A percentile compares a stretch with the other conserved stretches of the same genome.
These are phyloP conservation scores for Ampelomyces quisqualis DNA, from an alignment of 2,329 filamentous ascomycete species.

Conservation along the genomic window DNA sequence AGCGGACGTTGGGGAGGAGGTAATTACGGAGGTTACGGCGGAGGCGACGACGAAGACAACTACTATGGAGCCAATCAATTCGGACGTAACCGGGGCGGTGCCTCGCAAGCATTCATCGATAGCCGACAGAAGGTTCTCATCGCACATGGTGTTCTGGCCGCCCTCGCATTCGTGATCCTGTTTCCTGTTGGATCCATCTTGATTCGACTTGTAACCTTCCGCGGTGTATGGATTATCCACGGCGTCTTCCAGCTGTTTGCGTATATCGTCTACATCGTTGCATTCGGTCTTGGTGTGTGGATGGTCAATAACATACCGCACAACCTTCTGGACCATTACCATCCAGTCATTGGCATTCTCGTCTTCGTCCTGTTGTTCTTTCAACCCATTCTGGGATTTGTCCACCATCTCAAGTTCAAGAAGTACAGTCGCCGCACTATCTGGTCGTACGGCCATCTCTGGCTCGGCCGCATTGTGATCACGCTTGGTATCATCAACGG, in stretches of 20 bases:
- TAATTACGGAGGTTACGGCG: constrained; percentile 3
- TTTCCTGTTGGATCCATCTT: constrained; percentile 50
- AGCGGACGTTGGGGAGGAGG: constrained; percentile 3
- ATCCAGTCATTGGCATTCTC: constrained; percentile 57
- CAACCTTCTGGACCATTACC: constrained; percentile 42
- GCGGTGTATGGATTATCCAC: constrained; percentile 47
- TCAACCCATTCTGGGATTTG: constrained; percentile 53
- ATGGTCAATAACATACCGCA: constrained; percentile 44
- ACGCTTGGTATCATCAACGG: constrained; percentile 58
- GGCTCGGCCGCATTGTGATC: constrained; percentile 55
- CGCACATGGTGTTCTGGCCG: constrained; percentile 48
- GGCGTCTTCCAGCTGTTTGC: constrained; percentile 52
- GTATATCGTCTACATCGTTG: constrained; percentile 51
- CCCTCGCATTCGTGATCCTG: constrained; percentile 47
- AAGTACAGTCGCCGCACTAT: constrained; percentile 48
- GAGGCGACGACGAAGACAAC: constrained; percentile 5
- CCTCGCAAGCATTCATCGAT: constrained; percentile 12
- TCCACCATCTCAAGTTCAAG: constrained; percentile 55
- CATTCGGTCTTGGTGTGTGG: constrained; percentile 54
- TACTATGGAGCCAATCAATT: constrained; percentile 3
- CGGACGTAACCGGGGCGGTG: constrained; percentile 5
- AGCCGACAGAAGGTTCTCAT: constrained; percentile 25
- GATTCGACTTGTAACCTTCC: constrained; percentile 46
- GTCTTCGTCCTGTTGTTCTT: constrained; percentile 55
- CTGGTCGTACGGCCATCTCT: constrained; percentile 55